A percentile compares a stretch with the other conserved stretches of the same genome.
These are phyloP conservation scores for Diplocarpon rosae DNA, from an alignment of 2,329 filamentous ascomycete genomes.

Conservation along the genomic window DNA sequence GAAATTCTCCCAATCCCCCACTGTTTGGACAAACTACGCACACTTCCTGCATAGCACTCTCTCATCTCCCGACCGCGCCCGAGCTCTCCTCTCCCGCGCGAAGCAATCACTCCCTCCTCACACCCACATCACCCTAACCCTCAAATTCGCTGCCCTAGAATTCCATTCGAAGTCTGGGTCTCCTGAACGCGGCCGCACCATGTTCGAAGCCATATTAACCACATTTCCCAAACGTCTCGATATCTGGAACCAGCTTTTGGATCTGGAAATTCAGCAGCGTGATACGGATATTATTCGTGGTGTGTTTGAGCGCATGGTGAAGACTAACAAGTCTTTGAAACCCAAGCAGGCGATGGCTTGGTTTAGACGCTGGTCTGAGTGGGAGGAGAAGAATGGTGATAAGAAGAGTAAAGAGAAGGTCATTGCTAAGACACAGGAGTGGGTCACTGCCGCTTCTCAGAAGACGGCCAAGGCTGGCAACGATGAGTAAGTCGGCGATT, in stretches of 20 bases:
- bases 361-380: conserved; percentile 86
- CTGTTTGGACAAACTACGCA: conserved; percentile 90
- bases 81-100: conserved; percentile 70
- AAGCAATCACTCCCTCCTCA: conserved; percentile 67
- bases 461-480: conserved; percentile 26
- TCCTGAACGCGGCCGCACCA: conserved; percentile 81
- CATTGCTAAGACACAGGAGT: conserved; percentile 58
- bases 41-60: conserved; percentile 76
- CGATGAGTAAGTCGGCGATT: background rate
- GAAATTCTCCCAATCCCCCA: conserved; percentile 70
- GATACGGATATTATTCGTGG: conserved; percentile 53
- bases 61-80: conserved; percentile 59
- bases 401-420: conserved; percentile 60
- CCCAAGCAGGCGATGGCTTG: conserved; percentile 72
- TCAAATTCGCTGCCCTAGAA: conserved; percentile 84
- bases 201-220: conserved; percentile 79
- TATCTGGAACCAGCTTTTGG: conserved; percentile 84
- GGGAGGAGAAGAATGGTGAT: conserved; percentile 67
- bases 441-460: conserved; percentile 42
- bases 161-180: conserved; percentile 77
- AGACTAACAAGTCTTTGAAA: conserved; percentile 57
- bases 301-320: conserved; percentile 71
- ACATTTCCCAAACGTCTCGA: conserved; percentile 84
- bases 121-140: conserved; percentile 59
- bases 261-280: conserved; percentile 63